Evolutionary conservation across 331 rosid species (phyloP), one percentile per base, ranked within the genome.

Genomic region (Spiraea crenata): DNA sequence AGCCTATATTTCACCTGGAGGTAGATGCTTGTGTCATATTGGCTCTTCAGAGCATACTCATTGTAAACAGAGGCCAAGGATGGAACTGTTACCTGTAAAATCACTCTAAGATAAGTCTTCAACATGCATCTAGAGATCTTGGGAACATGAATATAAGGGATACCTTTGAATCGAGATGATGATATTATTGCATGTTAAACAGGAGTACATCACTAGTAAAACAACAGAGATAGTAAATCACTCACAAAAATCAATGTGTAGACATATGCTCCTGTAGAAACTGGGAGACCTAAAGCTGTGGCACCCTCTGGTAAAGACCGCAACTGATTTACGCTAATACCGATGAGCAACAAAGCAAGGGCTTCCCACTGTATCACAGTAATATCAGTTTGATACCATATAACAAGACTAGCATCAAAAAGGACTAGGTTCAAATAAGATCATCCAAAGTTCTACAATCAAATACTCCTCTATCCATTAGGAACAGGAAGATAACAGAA

Each of bases 1-100:
- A 46, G 20, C 56, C 19, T 35, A 61, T 20, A 48, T 42, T 56
- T 85, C 69, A 92, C 98, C 98, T 92, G 98, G 52, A 92, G 92
- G 86, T 92, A 92, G 73, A 92, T 92, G 87, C 98, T 92, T n/a
- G 96, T 92, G 71, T 92, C 98, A 73, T 92, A 92, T 78, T 92
- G 98, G 80, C 98, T 92, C 87, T 92, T 92, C 89, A 92, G 79
- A 76, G 98, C 98, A 80, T 92, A 92, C 83, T 92, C 98, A 67
- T 92, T 92, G 81, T 82, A 92, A 57, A 92, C 98, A 56, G 98
- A 92, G 70, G 98, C 98, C 87, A 92, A 31, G 11, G 98, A 92
- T 17, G 98, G 98, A 79, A 92, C 89, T 39, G 96, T 89, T 59
- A 89, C 96, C 98, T 92, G 84, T 46, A 85, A 84, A 78, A 78